A percentile compares a stretch with the other conserved stretches of the same genome.
phyloP scores from a whole-genome alignment of 441 rosid genomes.

The Aleurites moluccanus region DNA sequence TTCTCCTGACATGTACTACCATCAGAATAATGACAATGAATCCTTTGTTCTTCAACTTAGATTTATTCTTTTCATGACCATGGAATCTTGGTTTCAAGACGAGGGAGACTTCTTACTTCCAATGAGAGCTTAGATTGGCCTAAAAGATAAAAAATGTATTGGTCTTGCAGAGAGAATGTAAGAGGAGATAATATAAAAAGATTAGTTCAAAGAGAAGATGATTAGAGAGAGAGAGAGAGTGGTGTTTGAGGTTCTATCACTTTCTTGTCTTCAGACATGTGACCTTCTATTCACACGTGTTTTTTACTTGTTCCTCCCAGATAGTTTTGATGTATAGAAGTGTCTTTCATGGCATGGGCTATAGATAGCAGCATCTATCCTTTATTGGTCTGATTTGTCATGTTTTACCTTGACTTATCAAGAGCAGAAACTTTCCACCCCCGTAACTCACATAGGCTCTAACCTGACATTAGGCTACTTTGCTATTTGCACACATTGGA shows the following conservation, averaged over 20 bases:
- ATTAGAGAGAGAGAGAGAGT: neutral
- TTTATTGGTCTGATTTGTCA: neutral
- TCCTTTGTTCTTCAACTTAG: too few relatives aligned
- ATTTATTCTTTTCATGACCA: neutral
- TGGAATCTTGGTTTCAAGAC: neutral
- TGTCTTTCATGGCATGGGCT: neutral
- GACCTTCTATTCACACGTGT: neutral
- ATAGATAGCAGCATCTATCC: neutral
- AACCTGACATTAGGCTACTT: neutral
- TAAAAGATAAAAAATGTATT: neutral
- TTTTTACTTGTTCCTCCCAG: neutral
- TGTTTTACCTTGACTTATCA: neutral
- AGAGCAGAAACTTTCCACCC: neutral
- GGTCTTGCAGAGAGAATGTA: neutral
- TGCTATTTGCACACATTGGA: neutral
- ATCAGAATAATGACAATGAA: neutral
- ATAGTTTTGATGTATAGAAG: neutral
- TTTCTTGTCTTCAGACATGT: neutral
- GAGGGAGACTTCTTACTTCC: neutral
- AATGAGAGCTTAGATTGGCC: neutral
- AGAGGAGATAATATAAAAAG: neutral
- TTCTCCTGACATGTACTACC: neutral
- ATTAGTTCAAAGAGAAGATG: neutral
- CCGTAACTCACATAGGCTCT: neutral
- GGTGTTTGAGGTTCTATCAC: neutral